phyloP scores from a whole-genome alignment of 768 basidiomycete species.

The Boletus sp. region DNA sequence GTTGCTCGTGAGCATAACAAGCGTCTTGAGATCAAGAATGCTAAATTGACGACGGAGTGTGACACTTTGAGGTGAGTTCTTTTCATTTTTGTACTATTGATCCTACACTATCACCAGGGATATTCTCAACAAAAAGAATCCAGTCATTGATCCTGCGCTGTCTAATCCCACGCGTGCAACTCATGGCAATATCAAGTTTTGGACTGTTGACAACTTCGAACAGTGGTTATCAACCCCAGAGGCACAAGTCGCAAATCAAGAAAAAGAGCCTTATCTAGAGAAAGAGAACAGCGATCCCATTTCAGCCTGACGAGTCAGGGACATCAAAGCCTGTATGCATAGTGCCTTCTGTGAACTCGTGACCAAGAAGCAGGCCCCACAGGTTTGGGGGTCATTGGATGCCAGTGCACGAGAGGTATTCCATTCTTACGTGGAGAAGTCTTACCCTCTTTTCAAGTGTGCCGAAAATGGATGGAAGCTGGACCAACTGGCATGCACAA shows the following conservation, averaged over 20 bases:
- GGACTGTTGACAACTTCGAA: neutral
- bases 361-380: neutral
- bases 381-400: too few species aligned
- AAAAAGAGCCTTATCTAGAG: neutral
- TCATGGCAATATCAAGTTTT: too few species aligned
- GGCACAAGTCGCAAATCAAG: neutral
- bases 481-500: neutral
- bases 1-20: too few species aligned
- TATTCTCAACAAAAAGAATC: neutral
- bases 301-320: too few species aligned
- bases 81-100: neutral
- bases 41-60: too few species aligned
- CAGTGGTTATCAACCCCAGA: neutral
- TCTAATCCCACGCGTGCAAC: too few species aligned
- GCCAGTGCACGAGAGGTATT: too few species aligned
- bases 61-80: too few species aligned
- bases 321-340: neutral
- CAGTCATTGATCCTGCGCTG: neutral
- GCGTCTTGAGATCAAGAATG: too few species aligned
- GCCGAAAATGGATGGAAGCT: constrained; percentile 1
- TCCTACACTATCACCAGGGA: neutral
- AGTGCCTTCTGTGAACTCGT: neutral
- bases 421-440: neutral
- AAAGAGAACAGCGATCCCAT: neutral
- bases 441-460: neutral